Percentiles rank a stretch among this genome's conserved stretches.
These are phyloP conservation scores for Talaromyces funiculosus DNA, from an alignment of 2,329 filamentous ascomycete genomes.

Conservation along the genomic window DNA sequence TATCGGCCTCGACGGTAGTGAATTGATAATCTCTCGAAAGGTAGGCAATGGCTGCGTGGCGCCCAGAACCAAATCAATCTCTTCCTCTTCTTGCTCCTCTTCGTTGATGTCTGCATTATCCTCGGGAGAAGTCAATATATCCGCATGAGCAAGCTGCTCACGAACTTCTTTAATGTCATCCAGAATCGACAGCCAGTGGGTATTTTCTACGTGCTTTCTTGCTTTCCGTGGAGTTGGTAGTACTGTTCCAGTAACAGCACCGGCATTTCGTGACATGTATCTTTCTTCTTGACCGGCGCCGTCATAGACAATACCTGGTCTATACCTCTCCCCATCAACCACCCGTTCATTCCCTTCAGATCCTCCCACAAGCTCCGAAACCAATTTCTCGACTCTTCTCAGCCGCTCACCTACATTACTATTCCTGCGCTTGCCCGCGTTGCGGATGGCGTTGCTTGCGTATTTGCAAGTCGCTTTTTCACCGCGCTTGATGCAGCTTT, in stretches of 20 bases:
- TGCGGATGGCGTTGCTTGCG: slow-evolving; percentile 13
- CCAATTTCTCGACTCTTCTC: slow-evolving; percentile 11
- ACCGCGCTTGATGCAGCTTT: slow-evolving; percentile 9
- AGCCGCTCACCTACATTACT: slow-evolving; percentile 57
- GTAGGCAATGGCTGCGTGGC: background rate
- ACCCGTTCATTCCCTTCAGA: background rate
- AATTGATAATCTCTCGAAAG: slow-evolving; percentile 10
- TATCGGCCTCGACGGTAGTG: slow-evolving; percentile 9
- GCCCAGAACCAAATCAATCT: slow-evolving; percentile 12
- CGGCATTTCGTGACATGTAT: background rate
- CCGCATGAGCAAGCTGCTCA: slow-evolving; percentile 12
- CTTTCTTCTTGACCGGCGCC: background rate
- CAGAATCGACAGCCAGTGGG: slow-evolving; percentile 13
- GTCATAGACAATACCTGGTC: background rate
- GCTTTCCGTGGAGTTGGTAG: background rate
- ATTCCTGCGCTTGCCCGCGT: slow-evolving; percentile 28
- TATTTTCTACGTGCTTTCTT: background rate
- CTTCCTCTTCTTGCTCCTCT: background rate
- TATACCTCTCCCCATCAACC: background rate
- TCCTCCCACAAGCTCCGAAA: slow-evolving; percentile 9
- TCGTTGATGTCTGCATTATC: background rate
- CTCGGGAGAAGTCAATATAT: background rate
- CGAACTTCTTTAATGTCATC: slow-evolving; percentile 15
- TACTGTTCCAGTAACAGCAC: background rate
- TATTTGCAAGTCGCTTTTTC: slow-evolving; percentile 11